Base-by-base conservation (phyloP, 768 basidiomycete species). In the Basidioascus undulatus region DNA sequence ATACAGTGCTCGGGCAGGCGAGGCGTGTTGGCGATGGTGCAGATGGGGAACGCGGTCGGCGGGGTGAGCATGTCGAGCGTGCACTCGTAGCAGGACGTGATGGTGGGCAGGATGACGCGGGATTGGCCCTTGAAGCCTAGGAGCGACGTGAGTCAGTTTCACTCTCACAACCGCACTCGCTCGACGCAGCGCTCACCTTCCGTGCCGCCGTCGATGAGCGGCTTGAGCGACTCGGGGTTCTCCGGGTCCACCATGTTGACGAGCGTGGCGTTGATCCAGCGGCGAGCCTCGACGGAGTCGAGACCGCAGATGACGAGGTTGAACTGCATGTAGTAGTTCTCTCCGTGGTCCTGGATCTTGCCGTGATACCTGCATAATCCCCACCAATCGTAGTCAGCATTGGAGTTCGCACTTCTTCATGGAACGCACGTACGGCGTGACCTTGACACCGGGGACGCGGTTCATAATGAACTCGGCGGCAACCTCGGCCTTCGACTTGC, bases 211-310 rank as follows among this genome's bases (percentile, higher is more conserved):
- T 98, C 92, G 48, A 98, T 94, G 37, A 98, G 68, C 16, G 92
- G 92, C 52, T 94, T 96, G 54, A 96, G 51, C 50, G 78, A 83
- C 51, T 96, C 87, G 34, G 79, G 80, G 50, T 76, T 75, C 40
- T 86, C 83, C n/a, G 71, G 65, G 57, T 98, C 89, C 1, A 92
- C 84, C 51, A 96, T 66, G 52, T 84, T 79, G 25, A 94, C 84
- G 20, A 98, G 71, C 19, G 87, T 98, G 5, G 89, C 86, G 53
- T 92, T 96, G 59, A 98, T 96, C 92, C 92, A 98, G 41, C 92
- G 70, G 30, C 92, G 70, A 16, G 92, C 92, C 58, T 94, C 84
- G 23, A 98, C 79, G 3, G 86, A 92, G 57, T 98, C 92, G 30
- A 98, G 70, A 8, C 92, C 92, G 51, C 89, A 94, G 46, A 98